Base-by-base conservation (phyloP, 768 basidiomycete species). In the Obba rivulosa region DNA sequence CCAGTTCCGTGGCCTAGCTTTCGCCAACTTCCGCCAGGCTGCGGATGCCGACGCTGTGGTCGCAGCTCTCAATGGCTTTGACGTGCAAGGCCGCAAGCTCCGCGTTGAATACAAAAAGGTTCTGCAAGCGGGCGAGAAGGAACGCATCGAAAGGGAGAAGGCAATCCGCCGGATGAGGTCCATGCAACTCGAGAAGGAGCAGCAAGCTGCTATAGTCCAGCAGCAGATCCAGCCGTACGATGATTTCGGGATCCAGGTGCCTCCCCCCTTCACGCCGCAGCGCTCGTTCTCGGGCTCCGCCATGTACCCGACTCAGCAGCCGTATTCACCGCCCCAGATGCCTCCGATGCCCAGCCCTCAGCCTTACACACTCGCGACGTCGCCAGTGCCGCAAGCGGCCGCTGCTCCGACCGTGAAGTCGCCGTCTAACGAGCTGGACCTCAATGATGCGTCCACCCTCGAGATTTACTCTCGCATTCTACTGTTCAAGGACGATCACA, bases 21-120 rank as follows among this genome's bases (percentile, higher is more conserved):
- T 99, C 66, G 96, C 96, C 63, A 99, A 99, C 67, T 99, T 97
- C 71, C 83, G 94, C 46, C 87, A 89, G 57, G 71, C 93, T 9
- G 77, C 72, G 0, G 96, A 99, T 59, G 96, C 96, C 0, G 93
- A 95, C 59, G 89, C 92, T 14, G 93, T 95, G 46, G 95, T 98
- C 4, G 93, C 80, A 34, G 96, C 96, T 36, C 72, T 99, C 60
- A 97, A 98, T 59, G 95, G 95, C 10, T 94, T 91, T 63, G 92
- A 94, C 58, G 88, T 96, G 28, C 89, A 92, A 60, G 96, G 96
- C 20, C 89, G 96, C 59, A 98, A 97, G 69, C 76, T 99, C 43
- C 87, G 96, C 37, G 95, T 97, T 48, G 96, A 99, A 69, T 98
- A 98, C 75, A 99, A 99, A 75, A 97, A 97, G 69, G 95, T 97